Evolutionary conservation across 805 yeast genomes (phyloP), one percentile per base, ranked within the genome.

Genomic region (Wickerhamomyces bisporus): DNA sequence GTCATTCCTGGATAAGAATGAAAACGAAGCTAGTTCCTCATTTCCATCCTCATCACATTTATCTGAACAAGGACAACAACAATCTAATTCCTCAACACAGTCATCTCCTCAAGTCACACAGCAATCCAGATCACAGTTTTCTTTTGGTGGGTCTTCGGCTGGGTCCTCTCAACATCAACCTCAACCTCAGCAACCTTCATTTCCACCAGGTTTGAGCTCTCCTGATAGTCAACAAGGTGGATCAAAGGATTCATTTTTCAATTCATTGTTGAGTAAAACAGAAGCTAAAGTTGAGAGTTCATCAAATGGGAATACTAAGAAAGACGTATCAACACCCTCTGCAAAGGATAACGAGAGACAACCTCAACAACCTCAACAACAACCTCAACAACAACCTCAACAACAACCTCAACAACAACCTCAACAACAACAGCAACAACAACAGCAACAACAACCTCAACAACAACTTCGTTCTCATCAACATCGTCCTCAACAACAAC

Each of bases 231-330:
- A 30, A 23, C 49, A 38, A 17, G 42, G 40, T 32, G 45, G 49
- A 13, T 25, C 41, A 19, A 44, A 46, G 35, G 57, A 51, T 18
- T 49, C 55, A 3, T 54, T 54, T 40, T 53, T 54, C 37, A 40
- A 47, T 42, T 52, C 57, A 1, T 36, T 54, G 34, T 38, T 54
- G 40, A 38, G 32, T 14, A 53, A 45, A 40, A 40, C 42, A 5
- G 47, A 42, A n/a, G 40, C 26, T 3, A 38, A 36, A 36, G 32
- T 40, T 32, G 40, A 26, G 14, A 28, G 38, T 3, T 14, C 31
- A 18, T 34, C 38, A 27, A 15, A 30, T 21, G 20, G 21, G 25
- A 21, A 23, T 12, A 5, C 31, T 6, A 14, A 23, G 4, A 5
- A 19, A 26, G 25, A 26, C 6, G 16, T n/a, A 11, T 28, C 39